These are phyloP conservation scores for Linnemannia elongata DNA, from an alignment of 192 early-diverging fungal species.

Conservation along the genomic window DNA sequence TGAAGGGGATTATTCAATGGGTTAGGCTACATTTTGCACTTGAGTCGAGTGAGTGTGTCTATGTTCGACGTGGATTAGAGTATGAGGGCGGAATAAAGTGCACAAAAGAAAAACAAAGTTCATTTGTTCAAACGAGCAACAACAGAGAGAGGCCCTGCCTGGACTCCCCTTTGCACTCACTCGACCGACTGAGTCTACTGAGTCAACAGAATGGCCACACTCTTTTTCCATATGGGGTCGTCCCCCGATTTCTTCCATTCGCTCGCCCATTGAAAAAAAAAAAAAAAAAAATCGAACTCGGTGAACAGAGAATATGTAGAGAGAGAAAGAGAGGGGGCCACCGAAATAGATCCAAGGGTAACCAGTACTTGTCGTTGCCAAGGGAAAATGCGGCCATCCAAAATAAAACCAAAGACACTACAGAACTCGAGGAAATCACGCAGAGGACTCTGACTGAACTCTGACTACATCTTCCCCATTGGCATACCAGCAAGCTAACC, in stretches of 20 bases:
- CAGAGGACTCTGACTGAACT: neutral
- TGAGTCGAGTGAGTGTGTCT: neutral
- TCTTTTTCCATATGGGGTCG: neutral
- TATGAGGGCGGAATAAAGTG: neutral
- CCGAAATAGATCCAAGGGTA: neutral
- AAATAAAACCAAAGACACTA: neutral
- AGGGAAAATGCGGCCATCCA: neutral
- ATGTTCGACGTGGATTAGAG: neutral
- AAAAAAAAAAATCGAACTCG: constrained; percentile 33
- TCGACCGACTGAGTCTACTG: neutral
- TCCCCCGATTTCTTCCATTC: constrained; percentile 30
- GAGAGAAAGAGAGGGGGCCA: too few relatives aligned
- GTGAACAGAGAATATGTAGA: neutral
- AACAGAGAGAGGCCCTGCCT: neutral
- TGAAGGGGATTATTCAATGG: neutral
- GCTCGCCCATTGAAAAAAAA: constrained; percentile 13
- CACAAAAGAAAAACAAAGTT: neutral
- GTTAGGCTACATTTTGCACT: neutral
- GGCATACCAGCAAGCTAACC: too few relatives aligned
- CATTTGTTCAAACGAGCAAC: neutral
- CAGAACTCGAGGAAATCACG: neutral
- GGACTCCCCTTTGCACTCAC: too few relatives aligned
- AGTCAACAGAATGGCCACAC: neutral
- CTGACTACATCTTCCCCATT: neutral
- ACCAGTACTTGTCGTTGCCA: neutral